Base-by-base conservation (phyloP, 768 basidiomycete species). In the Kwoniella bestiolae region DNA sequence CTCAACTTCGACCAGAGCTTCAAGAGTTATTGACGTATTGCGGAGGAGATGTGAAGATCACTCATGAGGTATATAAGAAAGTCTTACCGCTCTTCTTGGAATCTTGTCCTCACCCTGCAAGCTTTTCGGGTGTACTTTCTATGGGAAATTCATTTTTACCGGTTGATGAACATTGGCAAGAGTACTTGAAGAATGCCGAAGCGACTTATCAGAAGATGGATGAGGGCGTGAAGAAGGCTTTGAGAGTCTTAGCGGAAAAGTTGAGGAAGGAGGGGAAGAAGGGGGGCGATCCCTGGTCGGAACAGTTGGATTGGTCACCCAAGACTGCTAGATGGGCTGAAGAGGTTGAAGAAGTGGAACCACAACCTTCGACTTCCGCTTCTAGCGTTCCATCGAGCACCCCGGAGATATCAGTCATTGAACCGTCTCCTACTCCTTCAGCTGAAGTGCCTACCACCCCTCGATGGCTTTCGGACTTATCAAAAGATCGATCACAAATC, bases 61-160 rank as follows among this genome's bases (percentile, higher is more conserved):
- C 95, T 0, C 90, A 94, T 74, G 84, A 85, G 5, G 91, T 98
- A 6, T 96, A 87, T 77, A 72, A 84, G 14, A 84, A 86, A 60
- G 89, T 90, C 29, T 85, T 96, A 6, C 94, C 94, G 0, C 84
- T 87, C 0, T 99, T 95, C 77, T 84, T 93, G 46, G 77, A 84
- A 29, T 87, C 87, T 5, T 99, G 94, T 80, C 93, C 94, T 0
- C 91, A 90, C 77, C 96, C 94, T 0, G 94, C 91, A 2, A 90
- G 91, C 0, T 97, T 97, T 77, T 89, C 93, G 0, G 94, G 95
- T 5, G 85, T 94, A 28, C 82, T 94, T 46, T 87, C 87, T 3
- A 98, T 99, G 96, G 91, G 92, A 0, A 91, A 89, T 18, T 89
- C 91, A 56, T 91, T 97, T 74, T 83, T 99, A 45, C 89, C 92